phyloP scores from a whole-genome alignment of 768 basidiomycete species.

The Ramaria sp. region DNA sequence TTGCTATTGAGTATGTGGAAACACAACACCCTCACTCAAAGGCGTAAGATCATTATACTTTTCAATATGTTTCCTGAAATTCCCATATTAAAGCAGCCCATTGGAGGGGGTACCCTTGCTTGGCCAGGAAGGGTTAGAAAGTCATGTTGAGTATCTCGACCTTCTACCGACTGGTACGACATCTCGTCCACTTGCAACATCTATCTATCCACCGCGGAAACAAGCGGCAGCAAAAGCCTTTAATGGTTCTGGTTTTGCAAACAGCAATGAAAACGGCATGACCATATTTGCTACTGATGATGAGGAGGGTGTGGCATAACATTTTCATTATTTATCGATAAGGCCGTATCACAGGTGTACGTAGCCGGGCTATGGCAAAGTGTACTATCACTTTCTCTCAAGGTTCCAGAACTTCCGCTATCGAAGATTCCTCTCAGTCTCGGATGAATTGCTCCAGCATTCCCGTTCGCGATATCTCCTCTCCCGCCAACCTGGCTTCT shows the following conservation, averaged over 20 bases:
- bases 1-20: conserved; percentile 37
- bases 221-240: not conserved
- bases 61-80: not conserved
- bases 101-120: too few species aligned
- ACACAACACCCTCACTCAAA: conserved; percentile 3
- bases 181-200: not conserved
- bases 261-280: not conserved
- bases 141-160: too few species aligned
- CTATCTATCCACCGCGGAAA: not conserved
- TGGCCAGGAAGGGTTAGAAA: too few species aligned
- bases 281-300: not conserved
- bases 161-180: not conserved
- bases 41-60: not conserved
- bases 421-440: not conserved
- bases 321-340: not conserved
- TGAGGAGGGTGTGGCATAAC: not conserved
- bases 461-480: not conserved
- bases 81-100: not conserved
- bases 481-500: not conserved
- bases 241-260: not conserved
- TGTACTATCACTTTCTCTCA: not conserved
- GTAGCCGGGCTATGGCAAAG: not conserved
- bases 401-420: not conserved
- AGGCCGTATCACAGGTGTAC: not conserved
- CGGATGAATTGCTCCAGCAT: not conserved